Base-by-base conservation (phyloP, 805 yeast genomes). In the Candida tallmaniae region DNA sequence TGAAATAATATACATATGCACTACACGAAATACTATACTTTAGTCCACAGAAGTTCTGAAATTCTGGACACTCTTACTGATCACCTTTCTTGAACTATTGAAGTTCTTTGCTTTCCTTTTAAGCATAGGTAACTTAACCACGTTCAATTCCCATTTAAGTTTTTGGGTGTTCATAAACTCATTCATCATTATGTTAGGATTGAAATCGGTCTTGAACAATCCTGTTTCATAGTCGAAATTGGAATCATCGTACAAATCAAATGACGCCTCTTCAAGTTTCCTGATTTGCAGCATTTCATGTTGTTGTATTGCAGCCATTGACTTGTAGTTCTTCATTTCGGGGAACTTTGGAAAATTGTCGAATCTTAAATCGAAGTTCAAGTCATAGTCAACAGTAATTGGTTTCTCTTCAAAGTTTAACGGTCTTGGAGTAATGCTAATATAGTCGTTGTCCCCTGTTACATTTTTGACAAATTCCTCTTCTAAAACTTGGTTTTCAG, bases 401-500 rank as follows among this genome's bases (percentile, higher is more conserved):
- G 31, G 40, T n/a, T 12, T 15, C 28, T 48, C 52, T 7, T 32
- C 11, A 14, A 40, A 25, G 4, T 37, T 17, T 11, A 45, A 23
- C 35, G 52, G 51, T 1, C 28, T 29, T 4, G 59, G 51, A 7
- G 42, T 22, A 13, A 56, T 31, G 12, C 46, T 48, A 2, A 43
- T 29, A 6, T 30, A 22, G 6, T 47, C 42, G 11, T 51, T 38
- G 29, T 51, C 51, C 5, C 36, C 31, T 1, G 31, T 33, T 1
- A 29, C 38, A 9, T 36, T 29, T 26, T 29, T 32, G 15, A 54
- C 18, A 32, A 42, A 52, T 7, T 47, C 47, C 8, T 32, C 29
- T n/a, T 52, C 47, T 27, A 60, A 44, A 2, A 52, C 58, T 4
- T 56, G 45, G 6, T 31, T 32, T 1, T 41, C 31, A 18, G 25